A percentile compares a stretch with the other conserved stretches of the same genome.
These are phyloP conservation scores for Neurospora sp. DNA, from an alignment of 2,329 filamentous ascomycete species.

Conservation along the genomic window DNA sequence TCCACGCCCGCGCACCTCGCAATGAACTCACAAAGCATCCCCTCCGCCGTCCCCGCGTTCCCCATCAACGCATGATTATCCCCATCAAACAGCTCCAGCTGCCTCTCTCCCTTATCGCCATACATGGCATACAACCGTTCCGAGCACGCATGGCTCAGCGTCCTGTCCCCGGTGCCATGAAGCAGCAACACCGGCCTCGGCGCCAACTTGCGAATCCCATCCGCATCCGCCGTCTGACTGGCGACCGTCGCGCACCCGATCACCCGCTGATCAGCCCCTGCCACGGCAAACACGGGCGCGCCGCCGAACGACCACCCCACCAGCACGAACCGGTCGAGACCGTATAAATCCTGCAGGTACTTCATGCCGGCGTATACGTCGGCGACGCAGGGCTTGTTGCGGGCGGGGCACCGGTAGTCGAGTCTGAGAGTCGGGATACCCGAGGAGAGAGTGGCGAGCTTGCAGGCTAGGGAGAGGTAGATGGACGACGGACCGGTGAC, in stretches of 20 bases:
- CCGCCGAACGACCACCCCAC: conserved; percentile 34
- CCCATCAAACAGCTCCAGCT: conserved; percentile 28
- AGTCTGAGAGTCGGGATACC: conserved; percentile 28
- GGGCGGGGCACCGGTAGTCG: conserved; percentile 23
- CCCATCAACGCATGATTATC: conserved; percentile 31
- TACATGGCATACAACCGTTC: conserved; percentile 27
- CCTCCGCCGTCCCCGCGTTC: conserved; percentile 27
- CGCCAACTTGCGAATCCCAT: conserved; percentile 21
- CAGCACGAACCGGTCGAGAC: conserved; percentile 26
- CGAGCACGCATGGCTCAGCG: conserved; percentile 24
- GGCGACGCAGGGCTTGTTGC: conserved; percentile 23
- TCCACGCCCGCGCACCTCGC: conserved; percentile 22
- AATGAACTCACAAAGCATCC: conserved; percentile 28
- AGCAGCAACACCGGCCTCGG: conserved; percentile 27
- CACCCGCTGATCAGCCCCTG: conserved; percentile 18
- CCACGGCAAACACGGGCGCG: conserved; percentile 29
- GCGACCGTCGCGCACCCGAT: conserved; percentile 28
- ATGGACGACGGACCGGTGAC: conserved; percentile 28
- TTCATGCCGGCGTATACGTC: conserved; percentile 28
- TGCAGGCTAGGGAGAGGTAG: conserved; percentile 30
- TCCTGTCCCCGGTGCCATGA: conserved; percentile 28
- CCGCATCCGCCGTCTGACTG: conserved; percentile 27
- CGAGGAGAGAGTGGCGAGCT: conserved; percentile 25
- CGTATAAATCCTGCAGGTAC: conserved; percentile 23
- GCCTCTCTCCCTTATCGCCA: conserved; percentile 21